Percentiles rank a stretch among this genome's conserved stretches.
These are phyloP conservation scores for Pleurotus tuber-regium DNA, from an alignment of 768 basidiomycete species.

Conservation along the genomic window DNA sequence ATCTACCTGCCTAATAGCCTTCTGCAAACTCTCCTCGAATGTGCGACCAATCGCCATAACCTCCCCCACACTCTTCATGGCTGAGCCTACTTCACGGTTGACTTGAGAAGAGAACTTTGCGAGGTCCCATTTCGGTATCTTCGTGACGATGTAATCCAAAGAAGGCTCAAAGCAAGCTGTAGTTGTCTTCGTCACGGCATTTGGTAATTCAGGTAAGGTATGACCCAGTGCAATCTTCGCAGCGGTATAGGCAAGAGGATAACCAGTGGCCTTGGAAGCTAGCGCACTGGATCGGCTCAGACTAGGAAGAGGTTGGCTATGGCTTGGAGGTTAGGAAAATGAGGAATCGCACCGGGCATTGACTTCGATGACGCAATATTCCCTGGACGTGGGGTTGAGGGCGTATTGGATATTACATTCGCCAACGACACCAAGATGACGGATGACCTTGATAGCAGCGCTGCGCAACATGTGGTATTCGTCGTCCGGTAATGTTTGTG, in stretches of 20 bases:
- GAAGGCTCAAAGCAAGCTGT: slow-evolving; percentile 99
- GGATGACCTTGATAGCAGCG: slow-evolving; percentile 93
- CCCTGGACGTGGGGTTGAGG: slow-evolving; percentile 85
- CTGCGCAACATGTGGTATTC: slow-evolving; percentile 99
- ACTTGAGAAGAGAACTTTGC: slow-evolving; percentile 96
- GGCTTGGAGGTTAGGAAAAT: background rate
- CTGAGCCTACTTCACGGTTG: slow-evolving; percentile 90
- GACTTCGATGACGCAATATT: slow-evolving; percentile 98
- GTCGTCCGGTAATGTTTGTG: slow-evolving; percentile 95
- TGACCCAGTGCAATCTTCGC: slow-evolving; percentile 98
- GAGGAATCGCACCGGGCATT: slow-evolving; percentile 73
- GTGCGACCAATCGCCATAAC: slow-evolving; percentile 99
- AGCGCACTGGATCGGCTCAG: slow-evolving; percentile 89
- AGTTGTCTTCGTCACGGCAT: slow-evolving; percentile 98
- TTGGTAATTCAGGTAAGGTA: slow-evolving; percentile 96
- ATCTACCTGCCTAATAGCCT: slow-evolving; percentile 97
- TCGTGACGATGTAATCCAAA: slow-evolving; percentile 98
- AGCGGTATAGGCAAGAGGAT: slow-evolving; percentile 98
- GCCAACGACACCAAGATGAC: slow-evolving; percentile 89
- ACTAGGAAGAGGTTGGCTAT: slow-evolving; percentile 27
- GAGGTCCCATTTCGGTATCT: slow-evolving; percentile 99
- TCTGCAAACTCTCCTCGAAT: slow-evolving; percentile 97
- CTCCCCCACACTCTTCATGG: slow-evolving; percentile 99
- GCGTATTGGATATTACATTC: slow-evolving; percentile 99
- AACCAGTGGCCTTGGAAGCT: slow-evolving; percentile 98